Base-by-base conservation (phyloP, 2,329 filamentous ascomycete species). In the Lachnellula hyalina region DNA sequence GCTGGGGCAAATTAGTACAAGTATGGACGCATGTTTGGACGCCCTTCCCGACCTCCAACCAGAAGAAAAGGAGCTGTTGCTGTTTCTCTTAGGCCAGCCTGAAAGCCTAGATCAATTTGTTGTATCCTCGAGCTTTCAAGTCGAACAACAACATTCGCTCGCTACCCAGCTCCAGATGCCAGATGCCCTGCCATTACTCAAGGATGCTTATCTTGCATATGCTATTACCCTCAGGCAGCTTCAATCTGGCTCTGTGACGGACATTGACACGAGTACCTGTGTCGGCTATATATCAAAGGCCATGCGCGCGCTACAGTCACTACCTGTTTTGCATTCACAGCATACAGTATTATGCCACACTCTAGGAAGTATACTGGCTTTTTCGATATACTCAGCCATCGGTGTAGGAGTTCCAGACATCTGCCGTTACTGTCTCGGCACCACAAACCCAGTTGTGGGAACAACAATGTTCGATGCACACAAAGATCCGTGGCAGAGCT, bases 181-280 rank as follows among this genome's bases (percentile, higher is more conserved):
- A 44, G 51, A 51, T 51, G 55, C 61, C 12, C 45, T 55, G 15
- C 59, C 60, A 14, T n/a, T 62, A 17, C 58, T 67, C 40, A 67
- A 63, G 45, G 61, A 67, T 61, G 64, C 64, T 7, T 63, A 58
- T 49, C 62, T 67, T 19, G 65, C 64, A 32, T 67, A 52, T 63
- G 65, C 64, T 44, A 48, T 46, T 35, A 52, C 62, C 15, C 28
- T 66, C 3, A 64, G 63, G 55, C 50, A 44, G 23, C 56, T 64
- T 35, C 53, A 64, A 51, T 34, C 52, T 25, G 51, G 53, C 52
- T 42, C 28, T 49, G 47, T 45, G 47, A 49, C 47, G 15, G 50
- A 54, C 9, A 21, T 23, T 21, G 58, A 58, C 17, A 47, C 42
- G 12, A 47, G 32, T 53, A 40, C 40, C 23, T 53, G 51, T 45